Evolutionary conservation across 2,329 filamentous ascomycete genomes (phyloP), one percentile per base, ranked within the genome.

Genomic region (Nemania abortiva): DNA sequence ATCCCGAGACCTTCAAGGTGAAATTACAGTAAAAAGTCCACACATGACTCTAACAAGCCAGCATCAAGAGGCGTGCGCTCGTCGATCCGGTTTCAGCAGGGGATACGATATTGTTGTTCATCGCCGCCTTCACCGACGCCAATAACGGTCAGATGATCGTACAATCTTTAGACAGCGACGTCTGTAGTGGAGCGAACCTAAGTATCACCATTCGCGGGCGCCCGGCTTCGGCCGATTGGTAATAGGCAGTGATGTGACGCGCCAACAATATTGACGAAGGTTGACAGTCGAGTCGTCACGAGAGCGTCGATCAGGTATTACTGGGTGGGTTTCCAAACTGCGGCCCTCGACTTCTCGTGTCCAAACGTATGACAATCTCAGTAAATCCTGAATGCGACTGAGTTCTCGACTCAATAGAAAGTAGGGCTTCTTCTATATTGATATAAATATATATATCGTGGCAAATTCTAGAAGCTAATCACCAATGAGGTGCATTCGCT

Each of bases 231-330:
- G 5, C 83, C 82, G 3, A 82, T 74, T 64, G 74, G 80, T 18
- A 78, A 77, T 10, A 64, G 58, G 45, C 78, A 56, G 58, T 24
- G 70, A 42, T 79, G 76, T 62, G 67, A 56, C 5, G 75, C 78
- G 47, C 77, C 76, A 20, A 73, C 73, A 6, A 74, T 76, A 4
- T 75, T 74, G 63, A 85, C 81, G 1, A 84, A 85, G 70, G 85
- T 89, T 55, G 82, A 88, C 70, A 86, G 83, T 1, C 79, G 87
- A 18, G 87, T 86, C 2, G 82, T 89, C 2, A 89, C 87, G 0
- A 79, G 52, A 87, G 86, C 11, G 85, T 85, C 0, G 89, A 88
- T 71, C 80, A 86, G 1, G 86, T 86, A 27, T 49, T 45, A 31
- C 85, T 86, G 0, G 85, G 89, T 50, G 80, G 7, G 7, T 15